phyloP scores from a whole-genome alignment of 352 stramenopile species.

The Blastocystis sp. region DNA sequence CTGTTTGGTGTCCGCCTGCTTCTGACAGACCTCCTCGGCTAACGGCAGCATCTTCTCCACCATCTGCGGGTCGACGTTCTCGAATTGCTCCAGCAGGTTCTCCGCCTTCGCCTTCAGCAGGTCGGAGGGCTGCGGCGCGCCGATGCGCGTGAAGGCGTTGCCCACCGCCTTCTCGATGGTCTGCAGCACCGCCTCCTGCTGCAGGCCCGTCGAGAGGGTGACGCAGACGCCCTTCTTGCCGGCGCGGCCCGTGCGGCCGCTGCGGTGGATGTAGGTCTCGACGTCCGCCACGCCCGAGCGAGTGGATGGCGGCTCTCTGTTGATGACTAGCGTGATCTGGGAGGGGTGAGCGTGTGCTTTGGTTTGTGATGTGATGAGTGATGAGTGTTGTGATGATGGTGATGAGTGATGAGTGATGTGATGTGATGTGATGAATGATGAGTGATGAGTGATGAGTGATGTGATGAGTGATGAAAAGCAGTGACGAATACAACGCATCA shows the following conservation, averaged over 20 bases:
- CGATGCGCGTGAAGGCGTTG: constrained; percentile 85
- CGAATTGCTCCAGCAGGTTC: constrained; percentile 81
- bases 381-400: background rate
- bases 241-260: constrained; percentile 90
- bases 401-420: constrained; percentile 15
- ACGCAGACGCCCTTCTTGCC: constrained; percentile 92
- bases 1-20: constrained; percentile 73
- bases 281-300: constrained; percentile 86
- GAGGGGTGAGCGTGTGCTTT: background rate
- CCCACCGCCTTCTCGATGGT: constrained; percentile 83
- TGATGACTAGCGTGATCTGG: constrained; percentile 93
- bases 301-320: constrained; percentile 96
- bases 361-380: background rate
- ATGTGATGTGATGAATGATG: constrained; percentile 55
- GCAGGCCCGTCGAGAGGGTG: constrained; percentile 85
- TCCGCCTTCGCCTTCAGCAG: constrained; percentile 81
- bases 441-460: background rate
- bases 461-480: background rate
- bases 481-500: constrained; percentile 82
- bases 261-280: constrained; percentile 96
- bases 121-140: constrained; percentile 81
- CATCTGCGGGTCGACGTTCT: constrained; percentile 79
- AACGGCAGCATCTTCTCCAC: constrained; percentile 73
- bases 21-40: constrained; percentile 75
- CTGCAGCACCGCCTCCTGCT: constrained; percentile 78